Evolutionary conservation across 768 basidiomycete species (phyloP), one percentile per base, ranked within the genome.

Genomic region (Macrolepiota dolichaula): DNA sequence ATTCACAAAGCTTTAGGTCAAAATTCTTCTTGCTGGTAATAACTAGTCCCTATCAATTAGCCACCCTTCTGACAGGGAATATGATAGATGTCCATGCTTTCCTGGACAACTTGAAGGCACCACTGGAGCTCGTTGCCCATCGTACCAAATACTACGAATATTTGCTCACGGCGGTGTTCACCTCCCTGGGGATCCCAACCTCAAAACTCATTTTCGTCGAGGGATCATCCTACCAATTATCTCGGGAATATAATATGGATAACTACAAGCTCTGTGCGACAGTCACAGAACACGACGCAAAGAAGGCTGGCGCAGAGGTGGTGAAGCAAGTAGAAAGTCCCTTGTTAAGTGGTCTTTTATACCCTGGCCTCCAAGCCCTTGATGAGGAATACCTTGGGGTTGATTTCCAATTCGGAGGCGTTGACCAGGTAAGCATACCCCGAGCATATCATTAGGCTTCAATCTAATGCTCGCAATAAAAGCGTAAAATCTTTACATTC

Each of bases 401-500:
- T 29, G 94, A 98, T 72, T 96, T 99, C 77, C 97, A 98, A 74
- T 99, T 99, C 66, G 97, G 96, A 15, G 97, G 97, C 55, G 88
- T 94, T 9, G 97, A 99, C 71, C 96, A 98, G 84, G 96, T 96
- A 57, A 56, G 83, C 69, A 7, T 51, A 38, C 17, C 10, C 19
- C 9, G 37, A 56, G 24, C 35, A 19, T 37, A 56, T 27, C 35
- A 19, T 37, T 38, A 51, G 27, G 13, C 15, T 22, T n/a, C 9
- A 22, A 24, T 51, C 52, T 50, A 2, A 44, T 52, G 46, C 27
- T 7, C 38, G 25, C 1, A 35, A 36, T 22, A 37, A 25, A 19
- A 96, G 94, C 87, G 96, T 61, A 98, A 98, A 78, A 98, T 98
- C 70, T 99, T 99, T 76, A 98, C 94, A 19, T 96, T 96, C 68